Base-by-base conservation (phyloP, 1,284 basidiomycete genomes). In the Puccinia coronata region DNA sequence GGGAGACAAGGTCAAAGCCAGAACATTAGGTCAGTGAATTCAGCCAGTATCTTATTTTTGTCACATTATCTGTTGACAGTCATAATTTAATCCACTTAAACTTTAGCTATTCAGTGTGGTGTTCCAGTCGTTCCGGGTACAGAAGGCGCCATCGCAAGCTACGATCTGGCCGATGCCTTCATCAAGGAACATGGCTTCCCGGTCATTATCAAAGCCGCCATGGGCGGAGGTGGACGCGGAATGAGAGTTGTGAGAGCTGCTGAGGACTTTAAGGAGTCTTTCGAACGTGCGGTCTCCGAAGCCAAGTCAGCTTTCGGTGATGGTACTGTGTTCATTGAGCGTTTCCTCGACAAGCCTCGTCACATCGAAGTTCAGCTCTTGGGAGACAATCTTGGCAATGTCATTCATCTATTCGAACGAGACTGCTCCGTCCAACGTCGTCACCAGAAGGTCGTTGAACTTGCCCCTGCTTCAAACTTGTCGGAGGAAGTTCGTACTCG, bases 381-480 rank as follows among this genome's bases (percentile, higher is more conserved):
- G 74, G 96, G 95, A 47, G 96, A 99, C 86, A 91, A 90, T 4
- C 87, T 91, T 82, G 96, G 96, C 78, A 97, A 98, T 89, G 93
- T 93, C 53, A 94, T 99, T 83, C 96, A 98, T 87, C 90, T 99
- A 51, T 98, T 97, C 84, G 96, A 98, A 87, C 94, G 96, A 87
- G 96, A 99, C 87, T 99, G 96, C 87, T 98, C 96, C 39, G 96
- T 99, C 39, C 96, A 99, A 87, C 90, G 96, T 84, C 91, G 96
- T 83, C 96, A 99, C 88, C 96, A 99, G 87, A 98, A 99, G 88
- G 96, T 99, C 83, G 97, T 99, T 83, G 97, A 99, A 88, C 95
- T 98, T 71, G 97, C 97, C 0, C 97, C 97, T 47, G 96, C 97
- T 31, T 94, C 92, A 69, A 94, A 97, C 87, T 90, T 99, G 75